Percentiles rank a stretch among this genome's conserved stretches.
Evolutionary conservation across 2,329 filamentous ascomycete species (phyloP).

Genomic region (Diplocarpon rosae): DNA sequence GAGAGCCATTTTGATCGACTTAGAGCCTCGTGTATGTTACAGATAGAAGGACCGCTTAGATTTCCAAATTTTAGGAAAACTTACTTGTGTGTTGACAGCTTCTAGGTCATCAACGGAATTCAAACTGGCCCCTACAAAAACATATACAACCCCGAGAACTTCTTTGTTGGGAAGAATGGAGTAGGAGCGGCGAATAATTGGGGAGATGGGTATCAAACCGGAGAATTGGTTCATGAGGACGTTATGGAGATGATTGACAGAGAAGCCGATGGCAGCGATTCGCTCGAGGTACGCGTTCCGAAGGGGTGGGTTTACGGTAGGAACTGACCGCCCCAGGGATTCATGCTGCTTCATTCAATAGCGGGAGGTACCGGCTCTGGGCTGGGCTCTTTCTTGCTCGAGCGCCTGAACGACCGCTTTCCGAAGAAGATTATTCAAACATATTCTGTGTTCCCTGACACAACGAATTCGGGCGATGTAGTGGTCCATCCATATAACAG

Average conservation of each 20-base stretch:
- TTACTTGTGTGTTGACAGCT: slow-evolving; percentile 3
- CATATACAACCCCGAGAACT: slow-evolving; percentile 99
- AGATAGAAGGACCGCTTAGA: background rate
- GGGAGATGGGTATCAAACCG: slow-evolving; percentile 91
- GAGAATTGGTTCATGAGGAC: slow-evolving; percentile 86
- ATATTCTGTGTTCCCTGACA: slow-evolving; percentile 96
- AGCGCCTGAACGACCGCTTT: slow-evolving; percentile 91
- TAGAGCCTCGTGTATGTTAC: slow-evolving; percentile 69
- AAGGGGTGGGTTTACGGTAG: background rate
- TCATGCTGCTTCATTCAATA: slow-evolving; percentile 98
- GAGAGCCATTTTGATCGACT: slow-evolving; percentile 84
- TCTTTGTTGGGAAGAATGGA: slow-evolving; percentile 90
- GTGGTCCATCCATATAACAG: slow-evolving; percentile 99
- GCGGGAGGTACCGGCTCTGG: slow-evolving; percentile 94
- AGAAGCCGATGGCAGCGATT: slow-evolving; percentile 95
- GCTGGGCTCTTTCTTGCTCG: slow-evolving; percentile 88
- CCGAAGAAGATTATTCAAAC: slow-evolving; percentile 99
- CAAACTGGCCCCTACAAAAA: slow-evolving; percentile 92
- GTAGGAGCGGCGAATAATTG: slow-evolving; percentile 95
- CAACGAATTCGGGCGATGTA: slow-evolving; percentile 74
- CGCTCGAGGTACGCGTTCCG: slow-evolving; percentile 57
- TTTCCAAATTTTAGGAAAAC: background rate
- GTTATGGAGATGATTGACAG: slow-evolving; percentile 99
- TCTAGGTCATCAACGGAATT: slow-evolving; percentile 74
- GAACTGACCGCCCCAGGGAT: slow-evolving; percentile 50